Base-by-base conservation (phyloP, 2,329 filamentous ascomycete genomes). In the Alternaria rosae region DNA sequence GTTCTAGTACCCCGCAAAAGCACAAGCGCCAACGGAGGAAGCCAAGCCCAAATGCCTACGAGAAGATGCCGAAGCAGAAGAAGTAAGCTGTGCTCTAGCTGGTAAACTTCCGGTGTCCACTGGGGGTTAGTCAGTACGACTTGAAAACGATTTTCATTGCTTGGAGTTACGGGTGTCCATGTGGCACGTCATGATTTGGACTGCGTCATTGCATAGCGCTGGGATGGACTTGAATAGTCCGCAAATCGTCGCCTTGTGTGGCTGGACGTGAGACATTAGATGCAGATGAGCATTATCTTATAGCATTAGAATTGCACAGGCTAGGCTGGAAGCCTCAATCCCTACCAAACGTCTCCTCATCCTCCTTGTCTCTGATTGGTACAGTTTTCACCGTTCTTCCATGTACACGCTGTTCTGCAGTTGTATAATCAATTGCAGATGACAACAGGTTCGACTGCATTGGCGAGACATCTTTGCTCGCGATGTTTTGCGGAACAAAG, bases 41-140 rank as follows among this genome's bases (percentile, higher is more conserved):
- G 71, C 88, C 89, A 17, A 93, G 91, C 73, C 91, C 91, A 21
- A 94, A 94, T 78, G 92, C 92, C 1, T 94, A 94, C 74, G 92
- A 94, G 80, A 91, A 90, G 79, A 86, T 92, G 77, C 89, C 89
- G 11, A 88, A 86, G 68, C 65, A 85, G 54, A 73, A 69, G 56
- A 76, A 78, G 57, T 73, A 71, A 54, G 25, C 26, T 47, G 35
- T 17, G 23, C 57, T 30, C 21, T 20, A 63, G 25, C 32, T 45
- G 20, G 62, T 47, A 56, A 45, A 26, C 30, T 59, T n/a, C 62
- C 20, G 38, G 38, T 25, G 44, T 20, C 43, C 44, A 35, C 42
- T 41, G 21, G 38, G 53, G 8, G 26, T 42, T 62, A 54, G 58
- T 58, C 35, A 42, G 47, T 59, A 61, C 56, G 59, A 69, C 44